Conservation (phyloP, 2,329 filamentous ascomycete genomes). For the Claviceps lovelessii region DNA sequence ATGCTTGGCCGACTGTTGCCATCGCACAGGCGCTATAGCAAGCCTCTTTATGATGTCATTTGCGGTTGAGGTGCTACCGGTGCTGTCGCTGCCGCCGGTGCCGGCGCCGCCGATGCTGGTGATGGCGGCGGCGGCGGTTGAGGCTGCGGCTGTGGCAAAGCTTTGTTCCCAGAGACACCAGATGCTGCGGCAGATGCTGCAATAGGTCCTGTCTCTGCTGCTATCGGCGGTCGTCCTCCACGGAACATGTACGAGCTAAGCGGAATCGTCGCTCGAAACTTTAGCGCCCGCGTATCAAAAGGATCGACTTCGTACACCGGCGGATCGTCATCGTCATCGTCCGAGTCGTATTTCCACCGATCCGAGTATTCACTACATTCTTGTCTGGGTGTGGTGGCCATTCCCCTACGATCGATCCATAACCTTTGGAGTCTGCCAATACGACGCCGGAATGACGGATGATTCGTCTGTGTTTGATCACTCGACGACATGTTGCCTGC, state of each 20-base stretch:
- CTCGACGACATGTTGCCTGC: slow-evolving; percentile 20
- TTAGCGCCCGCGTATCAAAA: slow-evolving; percentile 43
- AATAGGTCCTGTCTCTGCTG: slow-evolving; percentile 15
- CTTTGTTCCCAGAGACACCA: slow-evolving; percentile 2
- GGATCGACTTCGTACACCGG: slow-evolving; percentile 64
- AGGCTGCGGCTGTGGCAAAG: background rate
- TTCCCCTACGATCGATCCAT: slow-evolving; percentile 73
- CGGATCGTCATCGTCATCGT: slow-evolving; percentile 72
- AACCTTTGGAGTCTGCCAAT: slow-evolving; percentile 72
- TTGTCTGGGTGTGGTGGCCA: slow-evolving; percentile 33
- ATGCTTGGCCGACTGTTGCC: background rate
- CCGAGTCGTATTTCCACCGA: slow-evolving; percentile 75
- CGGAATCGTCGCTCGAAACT: slow-evolving; percentile 46
- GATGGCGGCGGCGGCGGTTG: background rate
- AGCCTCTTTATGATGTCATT: slow-evolving; percentile 12
- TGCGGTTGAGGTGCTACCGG: slow-evolving; percentile 9
- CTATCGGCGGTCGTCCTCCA: slow-evolving; percentile 21
- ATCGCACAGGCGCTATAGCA: background rate
- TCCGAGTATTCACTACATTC: slow-evolving; percentile 38
- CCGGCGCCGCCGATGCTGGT: slow-evolving; percentile 7
- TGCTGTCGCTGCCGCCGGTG: no score
- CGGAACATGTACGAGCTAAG: slow-evolving; percentile 29
- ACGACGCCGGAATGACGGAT: slow-evolving; percentile 65
- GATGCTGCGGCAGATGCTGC: slow-evolving; percentile 9
- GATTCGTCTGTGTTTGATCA: slow-evolving; percentile 25